Base-by-base conservation (phyloP, 1,139 yeast species). In the Nakaseomyces delphensis region DNA sequence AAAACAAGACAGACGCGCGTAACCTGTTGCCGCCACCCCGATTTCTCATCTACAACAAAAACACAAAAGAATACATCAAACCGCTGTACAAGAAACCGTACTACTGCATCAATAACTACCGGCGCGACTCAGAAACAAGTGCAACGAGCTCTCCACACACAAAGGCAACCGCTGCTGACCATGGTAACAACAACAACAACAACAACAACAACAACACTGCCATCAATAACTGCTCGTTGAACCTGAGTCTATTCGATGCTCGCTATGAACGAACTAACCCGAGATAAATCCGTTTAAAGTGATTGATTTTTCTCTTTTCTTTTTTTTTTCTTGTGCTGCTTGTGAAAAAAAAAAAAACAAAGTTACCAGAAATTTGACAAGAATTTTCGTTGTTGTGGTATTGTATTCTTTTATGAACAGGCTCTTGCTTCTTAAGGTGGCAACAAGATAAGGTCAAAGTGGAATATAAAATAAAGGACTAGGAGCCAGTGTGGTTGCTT, bases 241-340 rank as follows among this genome's bases (percentile, higher is more conserved):
- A 82, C 54, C 64, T 87, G 43, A 80, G 83, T 48, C 65, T 82
- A 45, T 86, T 89, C 59, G 91, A 83, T 52, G 80, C 91, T 1
- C 76, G 79, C 40, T 68, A 77, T 11, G 85, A 85, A 37, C 74
- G 70, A 49, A 80, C 77, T 54, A 83, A 84, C 52, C 89, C 87
- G 1, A 16, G 25, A 6, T 41, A 15, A 31, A 11, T 15, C 10
- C 24, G 24, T 21, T 7, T 8, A 21, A 7, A 8, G 24, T 21
- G 24, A 21, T 21, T 8, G n/a, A n/a, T n/a, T n/a, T n/a, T n/a
- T n/a, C n/a, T n/a, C n/a, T n/a, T n/a, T n/a, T n/a, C n/a, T 7
- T 23, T 23, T 23, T 10, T 23, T 23, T 23, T 23, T 23, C 25
- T 23, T 23, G n/a, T n/a, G n/a, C n/a, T n/a, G n/a, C n/a, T n/a